Percentiles rank a stretch among this genome's conserved stretches.
Evolutionary conservation across 495 filamentous ascomycete species (phyloP).

Genomic region (Trichoderma reesei): DNA sequence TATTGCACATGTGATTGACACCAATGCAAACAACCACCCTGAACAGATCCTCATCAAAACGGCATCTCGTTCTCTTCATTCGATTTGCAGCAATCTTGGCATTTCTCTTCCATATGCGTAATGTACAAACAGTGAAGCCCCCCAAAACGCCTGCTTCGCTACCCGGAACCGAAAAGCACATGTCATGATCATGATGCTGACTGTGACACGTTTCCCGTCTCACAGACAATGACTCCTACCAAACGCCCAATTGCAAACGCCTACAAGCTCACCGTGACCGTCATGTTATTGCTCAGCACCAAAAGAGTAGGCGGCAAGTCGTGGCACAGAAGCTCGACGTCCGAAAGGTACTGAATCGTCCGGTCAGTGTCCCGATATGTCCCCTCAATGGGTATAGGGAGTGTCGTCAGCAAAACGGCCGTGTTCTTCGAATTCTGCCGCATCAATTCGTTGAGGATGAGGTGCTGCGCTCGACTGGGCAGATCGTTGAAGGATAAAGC

Average conservation of each 20-base stretch:
- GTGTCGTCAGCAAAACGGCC: constrained; percentile 71
- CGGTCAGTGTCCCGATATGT: constrained; percentile 60
- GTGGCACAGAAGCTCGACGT: constrained; percentile 66
- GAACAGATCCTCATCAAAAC: too few species aligned
- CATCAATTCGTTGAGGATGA: constrained; percentile 82
- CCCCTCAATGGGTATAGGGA: constrained; percentile 68
- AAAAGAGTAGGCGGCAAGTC: constrained; percentile 59
- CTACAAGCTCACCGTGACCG: constrained; percentile 74
- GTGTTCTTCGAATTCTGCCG: constrained; percentile 57
- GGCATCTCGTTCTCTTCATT: too few species aligned
- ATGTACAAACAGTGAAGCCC: too few species aligned
- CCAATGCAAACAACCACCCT: too few species aligned
- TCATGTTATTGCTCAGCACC: constrained; percentile 87
- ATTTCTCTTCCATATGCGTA: too few species aligned
- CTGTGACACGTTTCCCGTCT: too few species aligned
- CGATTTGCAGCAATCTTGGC: too few species aligned
- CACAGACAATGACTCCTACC: not conserved
- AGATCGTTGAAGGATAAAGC: constrained; percentile 79
- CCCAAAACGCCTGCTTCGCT: too few species aligned
- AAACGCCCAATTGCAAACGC: not conserved
- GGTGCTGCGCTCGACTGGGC: constrained; percentile 69
- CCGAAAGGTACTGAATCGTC: constrained; percentile 61
- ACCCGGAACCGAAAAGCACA: too few species aligned
- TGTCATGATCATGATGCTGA: too few species aligned
- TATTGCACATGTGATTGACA: too few species aligned